Base-by-base conservation (phyloP, 1,139 yeast species). In the Kodamaea suecica region DNA sequence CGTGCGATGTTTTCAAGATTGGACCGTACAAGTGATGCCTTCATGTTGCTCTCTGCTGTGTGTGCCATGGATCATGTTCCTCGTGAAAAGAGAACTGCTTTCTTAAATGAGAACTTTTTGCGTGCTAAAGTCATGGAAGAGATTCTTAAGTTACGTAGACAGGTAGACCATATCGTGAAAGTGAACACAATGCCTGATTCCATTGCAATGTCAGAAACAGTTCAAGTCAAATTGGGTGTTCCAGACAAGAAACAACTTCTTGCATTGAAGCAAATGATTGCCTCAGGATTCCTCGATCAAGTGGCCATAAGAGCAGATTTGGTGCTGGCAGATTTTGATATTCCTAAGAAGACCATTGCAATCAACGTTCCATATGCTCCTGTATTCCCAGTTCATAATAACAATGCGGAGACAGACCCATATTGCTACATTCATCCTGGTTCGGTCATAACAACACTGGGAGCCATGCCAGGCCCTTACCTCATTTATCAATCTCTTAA, bases 281-380 rank as follows among this genome's bases (percentile, higher is more conserved):
- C 96, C 3, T 82, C 97, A 0, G 98, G 98, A 0, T 94, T 86
- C 50, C 70, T 92, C 32, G 98, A 94, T 55, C 95, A 86, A 52
- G 75, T 92, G 13, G 95, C 95, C 1, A 75, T 86, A 10, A 70
- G 97, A 42, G 92, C 86, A 0, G 97, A 88, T 52, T 48, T 80
- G 21, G 63, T 81, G 8, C 79, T 85, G n/a, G 63, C 79, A 1
- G 95, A 84, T 27, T 68, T 77, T 9, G 66, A 61, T 28, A 58
- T 81, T 3, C 64, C 81, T 2, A 80, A 79, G 50, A 80, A 73
- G 37, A 69, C 82, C 12, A 72, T 70, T 27, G 70, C 85, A 32
- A 72, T 72, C 36, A 74, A 73, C 35, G 73, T 85, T 24, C 97
- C 97, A 0, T 92, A 88, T 50, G 55, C 76, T 12, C 78, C 96